Evolutionary conservation across 805 yeast genomes (phyloP).

Genomic region (Zygosaccharomyces pseudorouxii): DNA sequence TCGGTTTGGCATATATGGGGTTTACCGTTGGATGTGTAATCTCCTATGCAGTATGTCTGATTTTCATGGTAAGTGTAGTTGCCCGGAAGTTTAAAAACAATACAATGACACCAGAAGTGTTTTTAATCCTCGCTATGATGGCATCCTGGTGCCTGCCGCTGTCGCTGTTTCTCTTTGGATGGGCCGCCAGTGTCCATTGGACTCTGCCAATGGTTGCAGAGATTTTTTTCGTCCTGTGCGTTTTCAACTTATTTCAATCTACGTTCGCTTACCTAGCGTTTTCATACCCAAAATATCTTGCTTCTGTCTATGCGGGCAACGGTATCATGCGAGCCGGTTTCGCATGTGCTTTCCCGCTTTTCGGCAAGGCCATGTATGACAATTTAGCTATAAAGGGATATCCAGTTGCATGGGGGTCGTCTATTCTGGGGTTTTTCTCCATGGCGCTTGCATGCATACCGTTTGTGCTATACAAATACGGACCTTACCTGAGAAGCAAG

Average conservation of each 20-base stretch:
- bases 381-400: constrained; percentile 45
- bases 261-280: constrained; percentile 46
- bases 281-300: constrained; percentile 47
- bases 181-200: constrained; percentile 51
- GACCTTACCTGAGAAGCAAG: constrained; percentile 43
- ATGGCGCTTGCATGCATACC: constrained; percentile 46
- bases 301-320: constrained; percentile 58
- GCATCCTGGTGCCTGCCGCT: constrained; percentile 42
- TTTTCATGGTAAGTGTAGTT: constrained; percentile 27
- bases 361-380: constrained; percentile 55
- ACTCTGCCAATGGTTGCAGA: constrained; percentile 45
- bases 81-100: constrained; percentile 29
- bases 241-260: constrained; percentile 48
- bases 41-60: constrained; percentile 35
- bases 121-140: constrained; percentile 39
- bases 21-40: constrained; percentile 43
- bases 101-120: constrained; percentile 39
- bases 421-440: constrained; percentile 44
- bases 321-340: constrained; percentile 46
- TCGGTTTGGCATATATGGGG: constrained; percentile 47
- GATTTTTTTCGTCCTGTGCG: constrained; percentile 37
- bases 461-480: constrained; percentile 40
- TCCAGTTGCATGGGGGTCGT: constrained; percentile 61
- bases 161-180: constrained; percentile 44
- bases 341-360: constrained; percentile 61